Conservation (phyloP, 2,329 filamentous ascomycete genomes). For the Hypoxylon sp. region DNA sequence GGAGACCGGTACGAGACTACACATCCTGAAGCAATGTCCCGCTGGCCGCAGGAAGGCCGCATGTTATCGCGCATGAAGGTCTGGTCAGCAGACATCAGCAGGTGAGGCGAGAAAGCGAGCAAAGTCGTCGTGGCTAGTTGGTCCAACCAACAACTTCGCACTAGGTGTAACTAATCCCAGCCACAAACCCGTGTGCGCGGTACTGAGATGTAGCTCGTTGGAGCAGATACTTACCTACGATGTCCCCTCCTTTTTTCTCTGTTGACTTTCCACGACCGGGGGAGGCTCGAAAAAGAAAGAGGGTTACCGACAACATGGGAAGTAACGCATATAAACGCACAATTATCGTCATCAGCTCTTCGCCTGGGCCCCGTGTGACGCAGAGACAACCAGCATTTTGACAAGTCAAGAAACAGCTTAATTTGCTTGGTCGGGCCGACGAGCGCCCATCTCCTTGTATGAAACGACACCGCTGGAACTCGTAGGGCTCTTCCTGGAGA, state of each 20-base stretch:
- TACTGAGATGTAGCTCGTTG: constrained; percentile 7
- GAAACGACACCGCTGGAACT: constrained; percentile 24
- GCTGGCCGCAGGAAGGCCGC: constrained; percentile 42
- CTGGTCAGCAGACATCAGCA: constrained; percentile 42
- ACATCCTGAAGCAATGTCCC: constrained; percentile 29
- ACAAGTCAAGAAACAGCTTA: not conserved
- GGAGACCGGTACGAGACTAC: constrained; percentile 26
- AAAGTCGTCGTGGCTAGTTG: constrained; percentile 26
- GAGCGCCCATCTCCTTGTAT: constrained; percentile 20
- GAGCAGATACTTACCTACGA: constrained; percentile 12
- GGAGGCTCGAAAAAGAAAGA: constrained; percentile 4
- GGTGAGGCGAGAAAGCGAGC: constrained; percentile 12
- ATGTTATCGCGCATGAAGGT: constrained; percentile 39
- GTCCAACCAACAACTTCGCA: no score
- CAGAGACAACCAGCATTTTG: constrained; percentile 4
- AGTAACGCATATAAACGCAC: constrained; percentile 11
- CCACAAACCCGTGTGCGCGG: constrained; percentile 23
- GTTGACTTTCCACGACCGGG: constrained; percentile 5
- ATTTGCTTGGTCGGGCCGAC: constrained; percentile 11
- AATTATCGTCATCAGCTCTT: constrained; percentile 18
- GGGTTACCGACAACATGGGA: constrained; percentile 26
- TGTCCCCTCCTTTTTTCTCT: not conserved
- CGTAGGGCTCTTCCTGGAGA: constrained; percentile 28
- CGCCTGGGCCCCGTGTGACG: constrained; percentile 1
- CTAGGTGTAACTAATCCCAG: no score